Conservation (phyloP, 352 stramenopile species). For the Globisporangium uncinulatum region DNA sequence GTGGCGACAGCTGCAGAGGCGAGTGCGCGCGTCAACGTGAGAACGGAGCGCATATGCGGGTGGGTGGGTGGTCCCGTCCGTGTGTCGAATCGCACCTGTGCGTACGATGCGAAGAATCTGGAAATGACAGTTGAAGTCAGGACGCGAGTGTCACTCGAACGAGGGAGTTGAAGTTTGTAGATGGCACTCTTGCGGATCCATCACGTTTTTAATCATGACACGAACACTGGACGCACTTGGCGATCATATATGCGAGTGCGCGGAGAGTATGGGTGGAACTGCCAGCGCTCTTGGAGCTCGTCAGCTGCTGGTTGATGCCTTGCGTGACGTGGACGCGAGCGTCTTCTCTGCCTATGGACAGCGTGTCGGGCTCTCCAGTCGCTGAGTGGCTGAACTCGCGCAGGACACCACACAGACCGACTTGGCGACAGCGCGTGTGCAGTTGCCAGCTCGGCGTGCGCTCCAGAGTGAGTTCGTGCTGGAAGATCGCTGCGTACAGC, state of each 20-base stretch:
- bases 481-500: constrained; percentile 6
- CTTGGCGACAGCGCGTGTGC: constrained; percentile 6
- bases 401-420: constrained; percentile 7
- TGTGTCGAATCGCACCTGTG: too few relatives aligned
- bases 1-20: background rate
- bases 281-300: background rate
- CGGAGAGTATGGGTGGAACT: background rate
- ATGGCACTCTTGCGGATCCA: too few relatives aligned
- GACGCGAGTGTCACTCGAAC: too few relatives aligned
- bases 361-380: too few relatives aligned
- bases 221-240: constrained; percentile 6
- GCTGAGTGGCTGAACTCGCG: constrained; percentile 1
- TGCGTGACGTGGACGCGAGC: background rate
- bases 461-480: background rate
- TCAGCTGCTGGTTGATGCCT: background rate
- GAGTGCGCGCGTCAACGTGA: too few relatives aligned
- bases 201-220: too few relatives aligned
- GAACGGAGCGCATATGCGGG: background rate
- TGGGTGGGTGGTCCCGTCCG: too few relatives aligned
- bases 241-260: background rate
- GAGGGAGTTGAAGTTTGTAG: too few relatives aligned
- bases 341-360: too few relatives aligned
- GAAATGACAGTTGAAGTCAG: too few relatives aligned
- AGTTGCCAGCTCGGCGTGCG: background rate
- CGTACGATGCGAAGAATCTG: too few relatives aligned